These are phyloP conservation scores for Exidia glandulosa DNA, from an alignment of 768 basidiomycete genomes.

Conservation along the genomic window DNA sequence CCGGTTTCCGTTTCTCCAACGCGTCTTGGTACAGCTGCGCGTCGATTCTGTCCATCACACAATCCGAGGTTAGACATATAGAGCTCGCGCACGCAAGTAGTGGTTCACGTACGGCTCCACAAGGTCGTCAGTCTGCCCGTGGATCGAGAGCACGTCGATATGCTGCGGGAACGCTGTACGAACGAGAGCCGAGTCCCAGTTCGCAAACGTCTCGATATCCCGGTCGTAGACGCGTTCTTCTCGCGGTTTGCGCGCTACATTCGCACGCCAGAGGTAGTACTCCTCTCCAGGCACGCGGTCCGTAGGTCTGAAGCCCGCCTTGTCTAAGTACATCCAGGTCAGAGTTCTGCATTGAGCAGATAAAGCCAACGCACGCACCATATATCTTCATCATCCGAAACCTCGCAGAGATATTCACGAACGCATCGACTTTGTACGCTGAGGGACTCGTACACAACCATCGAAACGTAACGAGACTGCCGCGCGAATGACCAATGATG, in stretches of 20 bases:
- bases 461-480: constrained; percentile 50
- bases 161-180: constrained; percentile 54
- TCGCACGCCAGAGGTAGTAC: constrained; percentile 48
- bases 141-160: constrained; percentile 62
- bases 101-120: constrained; percentile 52
- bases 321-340: background rate
- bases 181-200: constrained; percentile 56
- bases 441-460: constrained; percentile 60
- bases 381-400: constrained; percentile 50
- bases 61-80: constrained; percentile 26
- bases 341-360: background rate
- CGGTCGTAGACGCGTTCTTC: constrained; percentile 42
- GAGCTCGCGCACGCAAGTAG: constrained; percentile 48
- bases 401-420: constrained; percentile 66
- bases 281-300: constrained; percentile 25
- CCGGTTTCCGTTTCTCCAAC: constrained; percentile 33
- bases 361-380: background rate
- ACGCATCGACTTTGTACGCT: constrained; percentile 43
- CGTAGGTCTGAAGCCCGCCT: background rate
- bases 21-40: constrained; percentile 6
- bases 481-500: constrained; percentile 71
- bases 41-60: constrained; percentile 2
- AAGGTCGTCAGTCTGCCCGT: constrained; percentile 57
- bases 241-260: constrained; percentile 53
- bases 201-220: constrained; percentile 50